Evolutionary conservation across 2,329 filamentous ascomycete species (phyloP).

Genomic region (Aureobasidium sp.): DNA sequence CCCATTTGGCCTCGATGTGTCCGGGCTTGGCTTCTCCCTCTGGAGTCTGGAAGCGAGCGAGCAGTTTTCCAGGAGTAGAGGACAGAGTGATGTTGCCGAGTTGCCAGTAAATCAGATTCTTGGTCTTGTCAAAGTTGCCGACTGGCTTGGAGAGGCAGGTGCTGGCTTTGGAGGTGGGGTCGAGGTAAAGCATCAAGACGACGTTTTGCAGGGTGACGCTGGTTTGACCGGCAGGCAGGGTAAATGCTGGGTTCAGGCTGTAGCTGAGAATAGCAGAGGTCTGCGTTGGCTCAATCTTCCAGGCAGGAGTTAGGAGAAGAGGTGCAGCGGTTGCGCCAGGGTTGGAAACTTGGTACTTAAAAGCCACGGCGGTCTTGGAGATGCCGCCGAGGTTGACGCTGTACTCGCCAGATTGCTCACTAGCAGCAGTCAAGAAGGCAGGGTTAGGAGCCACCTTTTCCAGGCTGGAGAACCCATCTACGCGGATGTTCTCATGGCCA

Average conservation of each 20-base stretch:
- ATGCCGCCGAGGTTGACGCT: constrained; percentile 65
- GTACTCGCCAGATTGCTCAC: constrained; percentile 70
- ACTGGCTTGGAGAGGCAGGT: constrained; percentile 69
- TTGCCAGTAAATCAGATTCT: constrained; percentile 71
- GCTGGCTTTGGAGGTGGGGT: constrained; percentile 48
- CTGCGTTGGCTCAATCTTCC: constrained; percentile 79
- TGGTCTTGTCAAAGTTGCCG: constrained; percentile 71
- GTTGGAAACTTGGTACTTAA: constrained; percentile 83
- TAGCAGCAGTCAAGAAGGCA: constrained; percentile 69
- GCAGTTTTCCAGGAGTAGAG: constrained; percentile 59
- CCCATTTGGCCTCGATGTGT: constrained; percentile 76
- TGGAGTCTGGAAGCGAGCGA: constrained; percentile 66
- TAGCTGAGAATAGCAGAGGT: constrained; percentile 82
- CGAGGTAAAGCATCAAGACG: constrained; percentile 62
- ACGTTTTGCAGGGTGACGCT: constrained; percentile 62
- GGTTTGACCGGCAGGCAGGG: constrained; percentile 31
- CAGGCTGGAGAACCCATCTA: constrained; percentile 80
- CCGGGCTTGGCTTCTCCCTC: constrained; percentile 64
- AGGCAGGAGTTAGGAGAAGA: constrained; percentile 62
- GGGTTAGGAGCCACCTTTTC: constrained; percentile 93
- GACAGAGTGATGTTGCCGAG: constrained; percentile 56
- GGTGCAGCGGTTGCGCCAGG: constrained; percentile 57
- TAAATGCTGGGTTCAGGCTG: constrained; percentile 65
- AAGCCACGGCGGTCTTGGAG: constrained; percentile 65
- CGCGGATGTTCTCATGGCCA: constrained; percentile 58